Conservation (phyloP, 1,284 basidiomycete genomes). For the Microbotryum intermedium region DNA sequence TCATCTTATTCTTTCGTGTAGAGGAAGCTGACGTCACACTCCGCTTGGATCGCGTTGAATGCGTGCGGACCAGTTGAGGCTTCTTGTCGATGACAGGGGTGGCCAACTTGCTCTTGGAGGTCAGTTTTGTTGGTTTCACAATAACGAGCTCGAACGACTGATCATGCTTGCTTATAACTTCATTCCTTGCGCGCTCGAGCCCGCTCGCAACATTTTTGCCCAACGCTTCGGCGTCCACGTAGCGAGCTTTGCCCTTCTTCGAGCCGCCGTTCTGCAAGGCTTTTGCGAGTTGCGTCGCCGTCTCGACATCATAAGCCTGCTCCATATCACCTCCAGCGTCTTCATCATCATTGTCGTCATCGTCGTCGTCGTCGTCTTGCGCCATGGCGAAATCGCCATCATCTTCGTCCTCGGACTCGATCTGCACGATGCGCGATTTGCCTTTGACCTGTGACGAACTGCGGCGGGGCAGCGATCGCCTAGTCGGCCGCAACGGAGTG, state of each 20-base stretch:
- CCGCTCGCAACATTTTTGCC: neutral
- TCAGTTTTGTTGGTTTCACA: neutral
- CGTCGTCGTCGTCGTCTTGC: neutral
- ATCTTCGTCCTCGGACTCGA: neutral
- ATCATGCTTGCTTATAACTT: neutral
- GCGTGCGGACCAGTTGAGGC: neutral
- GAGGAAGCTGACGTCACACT: too few relatives aligned
- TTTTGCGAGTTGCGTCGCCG: neutral
- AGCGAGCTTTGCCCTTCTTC: neutral
- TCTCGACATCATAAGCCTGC: neutral
- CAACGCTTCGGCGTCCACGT: conserved; percentile 6
- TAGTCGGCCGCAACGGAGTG: neutral
- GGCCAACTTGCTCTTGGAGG: neutral
- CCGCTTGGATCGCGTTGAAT: too few relatives aligned
- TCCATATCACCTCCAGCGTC: neutral
- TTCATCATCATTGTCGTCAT: neutral
- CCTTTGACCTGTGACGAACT: neutral
- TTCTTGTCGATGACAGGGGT: neutral
- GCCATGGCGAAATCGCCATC: neutral
- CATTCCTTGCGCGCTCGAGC: neutral
- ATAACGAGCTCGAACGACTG: neutral
- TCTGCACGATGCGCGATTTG: neutral
- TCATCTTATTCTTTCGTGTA: conserved; percentile 1
- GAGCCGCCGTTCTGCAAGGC: neutral
- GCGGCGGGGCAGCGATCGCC: neutral